Percentiles rank a stretch among this genome's conserved stretches.
phyloP scores from a whole-genome alignment of 805 yeast genomes.

The Cyberlindnera maritima region DNA sequence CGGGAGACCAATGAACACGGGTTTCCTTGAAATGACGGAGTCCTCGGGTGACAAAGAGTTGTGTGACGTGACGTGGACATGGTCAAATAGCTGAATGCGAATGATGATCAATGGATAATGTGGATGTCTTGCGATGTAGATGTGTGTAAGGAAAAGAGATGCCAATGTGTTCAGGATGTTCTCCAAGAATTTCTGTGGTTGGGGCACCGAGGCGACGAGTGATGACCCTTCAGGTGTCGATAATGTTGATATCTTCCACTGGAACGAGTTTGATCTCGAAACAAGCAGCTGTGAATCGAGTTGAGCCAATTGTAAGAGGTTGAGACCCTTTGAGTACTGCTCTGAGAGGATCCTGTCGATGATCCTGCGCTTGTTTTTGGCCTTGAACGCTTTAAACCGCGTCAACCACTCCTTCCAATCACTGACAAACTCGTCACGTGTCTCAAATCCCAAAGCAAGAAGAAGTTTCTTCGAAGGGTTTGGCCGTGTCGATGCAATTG shows the following conservation, averaged over 20 bases:
- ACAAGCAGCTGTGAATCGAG: constrained; percentile 64
- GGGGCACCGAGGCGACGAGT: constrained; percentile 33
- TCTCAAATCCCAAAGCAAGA: constrained; percentile 6
- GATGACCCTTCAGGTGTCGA: constrained; percentile 27
- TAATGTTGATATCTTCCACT: constrained; percentile 32
- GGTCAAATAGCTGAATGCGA: constrained; percentile 68
- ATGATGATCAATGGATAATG: constrained; percentile 55
- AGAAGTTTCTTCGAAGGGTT: constrained; percentile 11
- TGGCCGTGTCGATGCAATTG: constrained; percentile 22
- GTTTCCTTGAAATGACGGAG: constrained; percentile 46
- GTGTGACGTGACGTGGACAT: constrained; percentile 14
- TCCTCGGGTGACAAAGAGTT: constrained; percentile 32
- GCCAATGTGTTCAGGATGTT: constrained; percentile 46
- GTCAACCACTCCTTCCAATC: constrained; percentile 11
- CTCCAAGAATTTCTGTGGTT: constrained; percentile 51
- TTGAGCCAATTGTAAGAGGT: constrained; percentile 65
- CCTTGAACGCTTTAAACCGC: constrained; percentile 4
- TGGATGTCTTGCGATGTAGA: constrained; percentile 67
- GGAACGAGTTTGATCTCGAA: constrained; percentile 45
- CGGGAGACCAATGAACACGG: constrained; percentile 68
- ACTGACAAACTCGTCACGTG: constrained; percentile 8
- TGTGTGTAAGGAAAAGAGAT: constrained; percentile 55
- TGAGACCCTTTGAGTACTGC: constrained; percentile 55
- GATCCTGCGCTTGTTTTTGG: constrained; percentile 16
- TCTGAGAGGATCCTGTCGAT: constrained; percentile 26